Conservation (phyloP, 169 alveolate species). For the Prorocentrum cordatum region DNA sequence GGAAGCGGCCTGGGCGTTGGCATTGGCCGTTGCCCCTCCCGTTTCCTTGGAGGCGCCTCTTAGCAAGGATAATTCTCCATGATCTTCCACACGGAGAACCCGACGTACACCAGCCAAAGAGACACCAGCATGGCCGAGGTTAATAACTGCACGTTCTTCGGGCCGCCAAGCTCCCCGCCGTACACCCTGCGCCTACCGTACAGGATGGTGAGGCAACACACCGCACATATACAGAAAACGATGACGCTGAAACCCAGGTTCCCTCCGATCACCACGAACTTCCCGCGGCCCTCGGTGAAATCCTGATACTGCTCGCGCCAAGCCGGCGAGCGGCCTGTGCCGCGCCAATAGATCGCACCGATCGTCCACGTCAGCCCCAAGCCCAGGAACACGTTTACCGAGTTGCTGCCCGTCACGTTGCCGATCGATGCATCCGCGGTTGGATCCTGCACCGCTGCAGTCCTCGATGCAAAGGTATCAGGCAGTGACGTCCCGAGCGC, state of each 20-base stretch:
- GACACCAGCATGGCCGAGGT: no score
- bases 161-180: conserved; percentile 72
- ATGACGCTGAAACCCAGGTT: conserved; percentile 12
- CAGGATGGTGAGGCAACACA: neutral
- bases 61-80: no score
- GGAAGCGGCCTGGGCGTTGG: no score
- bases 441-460: conserved; percentile 69
- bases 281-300: no score
- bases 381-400: conserved; percentile 58
- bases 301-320: neutral
- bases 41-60: no score
- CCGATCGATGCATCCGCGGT: conserved; percentile 74
- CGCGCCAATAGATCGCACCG: conserved; percentile 60
- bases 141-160: no score
- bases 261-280: no score
- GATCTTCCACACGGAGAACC: no score
- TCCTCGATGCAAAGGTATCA: conserved; percentile 71
- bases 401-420: conserved; percentile 70
- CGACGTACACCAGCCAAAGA: no score
- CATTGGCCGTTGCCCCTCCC: no score
- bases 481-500: conserved; percentile 73
- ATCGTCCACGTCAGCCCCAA: conserved; percentile 75
- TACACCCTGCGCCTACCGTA: conserved; percentile 34
- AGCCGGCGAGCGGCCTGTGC: neutral
- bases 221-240: conserved; percentile 28